Conservation (phyloP, 805 yeast species). For the Saccharomyces paradoxus region DNA sequence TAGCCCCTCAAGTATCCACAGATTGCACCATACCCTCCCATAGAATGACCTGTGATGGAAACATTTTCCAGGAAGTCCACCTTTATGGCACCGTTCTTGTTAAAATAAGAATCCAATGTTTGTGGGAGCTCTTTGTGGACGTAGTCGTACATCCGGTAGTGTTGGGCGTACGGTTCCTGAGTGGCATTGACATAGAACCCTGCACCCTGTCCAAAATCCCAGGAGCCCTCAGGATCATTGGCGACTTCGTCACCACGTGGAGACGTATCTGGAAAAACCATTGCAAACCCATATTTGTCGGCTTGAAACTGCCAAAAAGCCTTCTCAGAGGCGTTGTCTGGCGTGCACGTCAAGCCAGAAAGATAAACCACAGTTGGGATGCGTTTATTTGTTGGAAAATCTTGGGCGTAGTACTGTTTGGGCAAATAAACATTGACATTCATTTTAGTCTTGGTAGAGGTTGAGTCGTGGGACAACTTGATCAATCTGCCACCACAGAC, state of each 20-base stretch:
- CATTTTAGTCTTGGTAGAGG: slow-evolving; percentile 61
- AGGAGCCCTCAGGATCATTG: slow-evolving; percentile 53
- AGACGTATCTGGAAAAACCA: slow-evolving; percentile 93
- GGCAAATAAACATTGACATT: slow-evolving; percentile 81
- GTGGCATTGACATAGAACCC: slow-evolving; percentile 90
- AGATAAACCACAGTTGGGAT: slow-evolving; percentile 73
- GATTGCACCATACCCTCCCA: slow-evolving; percentile 96
- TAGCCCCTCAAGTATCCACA: slow-evolving; percentile 61
- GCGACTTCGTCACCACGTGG: slow-evolving; percentile 81
- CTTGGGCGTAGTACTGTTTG: slow-evolving; percentile 32
- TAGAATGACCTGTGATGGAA: slow-evolving; percentile 91
- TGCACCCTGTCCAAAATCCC: slow-evolving; percentile 93
- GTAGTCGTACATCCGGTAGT: slow-evolving; percentile 84
- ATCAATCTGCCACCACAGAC: slow-evolving; percentile 68
- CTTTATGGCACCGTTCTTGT: slow-evolving; percentile 29
- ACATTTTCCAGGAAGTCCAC: slow-evolving; percentile 54
- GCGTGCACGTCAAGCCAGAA: slow-evolving; percentile 89
- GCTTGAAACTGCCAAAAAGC: slow-evolving; percentile 82
- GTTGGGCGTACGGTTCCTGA: slow-evolving; percentile 54
- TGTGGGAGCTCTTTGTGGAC: slow-evolving; percentile 65
- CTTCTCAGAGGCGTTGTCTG: slow-evolving; percentile 88
- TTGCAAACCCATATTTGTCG: slow-evolving; percentile 71
- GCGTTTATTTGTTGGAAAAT: slow-evolving; percentile 6
- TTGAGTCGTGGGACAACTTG: slow-evolving; percentile 70
- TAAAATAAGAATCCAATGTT: slow-evolving; percentile 35